Conservation (phyloP, 2,329 filamentous ascomycete genomes). For the Chrysosporium queenslandicum region DNA sequence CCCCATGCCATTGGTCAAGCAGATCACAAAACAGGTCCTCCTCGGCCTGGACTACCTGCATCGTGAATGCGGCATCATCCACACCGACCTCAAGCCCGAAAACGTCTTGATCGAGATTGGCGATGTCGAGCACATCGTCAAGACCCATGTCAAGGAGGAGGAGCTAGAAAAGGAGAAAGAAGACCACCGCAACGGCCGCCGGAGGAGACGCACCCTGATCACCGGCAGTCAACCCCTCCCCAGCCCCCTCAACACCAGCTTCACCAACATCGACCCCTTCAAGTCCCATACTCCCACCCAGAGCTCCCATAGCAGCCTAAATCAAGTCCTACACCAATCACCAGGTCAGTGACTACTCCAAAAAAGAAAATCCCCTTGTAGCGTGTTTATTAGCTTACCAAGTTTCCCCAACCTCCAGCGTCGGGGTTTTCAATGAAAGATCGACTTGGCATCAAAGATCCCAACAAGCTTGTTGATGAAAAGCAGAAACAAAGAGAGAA, state of each 20-base stretch:
- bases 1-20: constrained; percentile 91
- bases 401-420: constrained; percentile 27
- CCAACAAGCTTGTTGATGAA: constrained; percentile 47
- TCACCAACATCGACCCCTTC: constrained; percentile 64
- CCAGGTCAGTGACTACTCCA: too few species aligned
- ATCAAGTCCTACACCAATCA: constrained; percentile 67
- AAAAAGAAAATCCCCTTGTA: too few species aligned
- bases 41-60: constrained; percentile 93
- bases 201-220: constrained; percentile 84
- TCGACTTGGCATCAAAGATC: constrained; percentile 44
- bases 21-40: constrained; percentile 96
- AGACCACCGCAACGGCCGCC: constrained; percentile 81
- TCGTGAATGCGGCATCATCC: constrained; percentile 96
- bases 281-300: constrained; percentile 51
- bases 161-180: constrained; percentile 59
- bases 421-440: constrained; percentile 49
- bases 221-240: constrained; percentile 94
- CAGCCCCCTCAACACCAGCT: constrained; percentile 85
- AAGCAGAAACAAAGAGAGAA: constrained; percentile 79
- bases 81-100: constrained; percentile 94
- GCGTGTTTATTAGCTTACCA: too few species aligned
- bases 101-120: constrained; percentile 98
- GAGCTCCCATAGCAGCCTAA: constrained; percentile 63
- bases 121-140: constrained; percentile 96
- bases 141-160: constrained; percentile 85